phyloP scores from a whole-genome alignment of 192 early-diverging fungal genomes.

The Funneliformis geosporum region DNA sequence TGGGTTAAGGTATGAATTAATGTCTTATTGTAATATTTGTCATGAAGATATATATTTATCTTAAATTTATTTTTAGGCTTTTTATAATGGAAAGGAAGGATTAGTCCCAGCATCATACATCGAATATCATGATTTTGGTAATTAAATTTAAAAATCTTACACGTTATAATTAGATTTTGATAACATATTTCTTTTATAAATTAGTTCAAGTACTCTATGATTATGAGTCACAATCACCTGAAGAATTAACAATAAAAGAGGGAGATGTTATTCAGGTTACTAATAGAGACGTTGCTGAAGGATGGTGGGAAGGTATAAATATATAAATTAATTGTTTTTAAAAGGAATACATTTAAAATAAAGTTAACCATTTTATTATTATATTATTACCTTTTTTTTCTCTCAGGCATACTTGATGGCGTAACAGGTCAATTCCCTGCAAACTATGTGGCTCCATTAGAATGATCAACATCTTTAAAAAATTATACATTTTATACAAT shows the following conservation, averaged over 20 bases:
- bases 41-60: neutral
- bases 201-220: constrained; percentile 55
- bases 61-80: constrained; percentile 4
- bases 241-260: constrained; percentile 52
- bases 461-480: constrained; percentile 27
- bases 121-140: constrained; percentile 29
- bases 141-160: neutral
- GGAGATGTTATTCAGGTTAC: constrained; percentile 51
- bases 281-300: constrained; percentile 50
- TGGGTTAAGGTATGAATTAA: constrained; percentile 54
- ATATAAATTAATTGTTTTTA: neutral
- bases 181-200: neutral
- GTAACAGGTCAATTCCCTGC: constrained; percentile 51
- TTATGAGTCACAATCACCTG: constrained; percentile 52
- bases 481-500: neutral
- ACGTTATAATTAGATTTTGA: too few relatives aligned
- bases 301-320: constrained; percentile 61
- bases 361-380: too few relatives aligned
- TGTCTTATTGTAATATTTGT: neutral
- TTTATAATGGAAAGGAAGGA: constrained; percentile 35
- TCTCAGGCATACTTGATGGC: constrained; percentile 48
- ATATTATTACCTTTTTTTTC: neutral
- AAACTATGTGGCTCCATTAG: constrained; percentile 44
- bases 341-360: neutral
- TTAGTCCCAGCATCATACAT: constrained; percentile 58